A percentile compares a stretch with the other conserved stretches of the same genome.
phyloP scores from a whole-genome alignment of 257 asterid genomes.

The Lycium ferocissimum region DNA sequence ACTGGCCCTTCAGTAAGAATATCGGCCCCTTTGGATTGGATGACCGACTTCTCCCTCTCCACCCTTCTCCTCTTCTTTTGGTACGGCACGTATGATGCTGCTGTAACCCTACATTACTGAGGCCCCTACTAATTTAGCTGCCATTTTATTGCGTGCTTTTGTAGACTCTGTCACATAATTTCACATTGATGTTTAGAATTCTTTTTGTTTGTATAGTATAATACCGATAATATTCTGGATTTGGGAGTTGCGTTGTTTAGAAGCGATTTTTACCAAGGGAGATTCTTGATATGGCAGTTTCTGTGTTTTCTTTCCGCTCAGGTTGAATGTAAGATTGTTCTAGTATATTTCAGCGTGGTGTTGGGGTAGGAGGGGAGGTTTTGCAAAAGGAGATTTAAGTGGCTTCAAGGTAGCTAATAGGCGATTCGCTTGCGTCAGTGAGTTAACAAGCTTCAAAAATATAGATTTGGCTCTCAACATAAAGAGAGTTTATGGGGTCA shows the following conservation, averaged over 20 bases:
- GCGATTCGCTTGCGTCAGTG: neutral
- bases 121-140: neutral
- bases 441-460: neutral
- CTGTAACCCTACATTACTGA: constrained; percentile 26
- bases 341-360: neutral
- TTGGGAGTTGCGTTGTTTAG: constrained; percentile 1
- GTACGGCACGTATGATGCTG: constrained; percentile 14
- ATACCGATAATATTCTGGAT: neutral
- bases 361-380: neutral
- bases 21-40: constrained; percentile 32
- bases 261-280: neutral
- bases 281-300: neutral
- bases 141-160: neutral
- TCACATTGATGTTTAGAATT: neutral
- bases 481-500: neutral
- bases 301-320: neutral
- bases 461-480: neutral
- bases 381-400: neutral
- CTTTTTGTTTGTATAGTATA: neutral
- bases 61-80: neutral
- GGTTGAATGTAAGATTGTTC: neutral
- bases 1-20: constrained; percentile 30
- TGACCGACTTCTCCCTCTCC: constrained; percentile 25
- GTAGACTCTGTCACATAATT: constrained; percentile 11
- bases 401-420: neutral